phyloP scores from a whole-genome alignment of 768 basidiomycete species.

The Clitopilus hobsonii region DNA sequence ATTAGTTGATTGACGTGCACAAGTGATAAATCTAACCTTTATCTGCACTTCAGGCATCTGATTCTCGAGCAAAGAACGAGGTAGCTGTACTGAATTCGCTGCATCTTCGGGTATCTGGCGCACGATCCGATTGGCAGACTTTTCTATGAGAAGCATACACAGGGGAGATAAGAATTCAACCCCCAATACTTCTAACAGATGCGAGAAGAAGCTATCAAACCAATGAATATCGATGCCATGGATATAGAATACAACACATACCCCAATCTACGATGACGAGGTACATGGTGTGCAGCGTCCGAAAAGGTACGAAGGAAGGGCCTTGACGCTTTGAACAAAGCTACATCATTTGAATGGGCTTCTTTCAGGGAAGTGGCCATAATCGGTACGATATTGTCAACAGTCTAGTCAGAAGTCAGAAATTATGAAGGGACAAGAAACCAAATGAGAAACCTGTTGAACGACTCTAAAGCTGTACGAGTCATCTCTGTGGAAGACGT shows the following conservation, averaged over 20 bases:
- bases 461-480: constrained; percentile 93
- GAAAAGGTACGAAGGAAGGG: constrained; percentile 91
- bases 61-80: constrained; percentile 61
- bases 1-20: neutral
- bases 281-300: constrained; percentile 88
- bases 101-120: constrained; percentile 61
- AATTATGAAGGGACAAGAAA: neutral
- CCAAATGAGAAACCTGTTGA: constrained; percentile 59
- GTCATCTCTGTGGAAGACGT: constrained; percentile 94
- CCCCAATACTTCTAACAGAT: constrained; percentile 81
- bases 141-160: constrained; percentile 82
- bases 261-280: constrained; percentile 89
- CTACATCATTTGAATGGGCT: constrained; percentile 45
- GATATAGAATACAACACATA: constrained; percentile 28
- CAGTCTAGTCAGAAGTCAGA: constrained; percentile 50
- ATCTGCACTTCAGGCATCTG: constrained; percentile 44
- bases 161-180: constrained; percentile 80
- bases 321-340: constrained; percentile 64
- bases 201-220: constrained; percentile 73
- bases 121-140: constrained; percentile 61
- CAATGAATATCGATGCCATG: neutral
- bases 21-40: constrained; percentile 33
- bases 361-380: constrained; percentile 78
- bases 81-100: constrained; percentile 55
- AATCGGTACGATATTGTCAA: constrained; percentile 90